phyloP scores from a whole-genome alignment of 768 basidiomycete genomes.

The Zangia roseola region DNA sequence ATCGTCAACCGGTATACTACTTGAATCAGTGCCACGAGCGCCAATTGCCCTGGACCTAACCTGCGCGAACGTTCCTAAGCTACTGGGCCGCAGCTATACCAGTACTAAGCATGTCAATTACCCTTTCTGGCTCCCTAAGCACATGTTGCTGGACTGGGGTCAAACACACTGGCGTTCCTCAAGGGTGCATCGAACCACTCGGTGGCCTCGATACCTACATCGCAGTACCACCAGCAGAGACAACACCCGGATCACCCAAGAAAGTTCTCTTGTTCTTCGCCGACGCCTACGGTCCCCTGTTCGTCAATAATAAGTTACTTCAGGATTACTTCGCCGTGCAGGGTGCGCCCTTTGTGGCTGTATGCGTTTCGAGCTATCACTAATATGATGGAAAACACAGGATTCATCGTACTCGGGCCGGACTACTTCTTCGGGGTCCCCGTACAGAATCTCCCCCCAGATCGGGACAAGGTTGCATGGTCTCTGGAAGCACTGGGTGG shows the following conservation, averaged over 20 bases:
- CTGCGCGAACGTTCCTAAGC: too few species aligned
- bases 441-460: slow-evolving; percentile 37
- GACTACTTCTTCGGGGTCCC: slow-evolving; percentile 63
- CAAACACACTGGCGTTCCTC: slow-evolving; percentile 47
- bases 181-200: slow-evolving; percentile 43
- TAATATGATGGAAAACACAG: slow-evolving; percentile 33
- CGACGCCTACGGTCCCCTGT: slow-evolving; percentile 58
- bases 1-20: too few species aligned
- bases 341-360: slow-evolving; percentile 35
- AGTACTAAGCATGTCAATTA: background rate
- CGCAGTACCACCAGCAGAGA: slow-evolving; percentile 41
- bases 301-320: slow-evolving; percentile 52
- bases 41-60: too few species aligned
- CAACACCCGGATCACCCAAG: slow-evolving; percentile 22
- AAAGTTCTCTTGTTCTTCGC: slow-evolving; percentile 55
- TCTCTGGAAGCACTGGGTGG: slow-evolving; percentile 32
- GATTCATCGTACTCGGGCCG: slow-evolving; percentile 55
- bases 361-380: background rate
- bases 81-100: background rate
- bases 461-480: slow-evolving; percentile 42
- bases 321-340: slow-evolving; percentile 61
- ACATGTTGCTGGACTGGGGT: slow-evolving; percentile 51
- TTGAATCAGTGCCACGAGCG: too few species aligned
- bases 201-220: slow-evolving; percentile 54
- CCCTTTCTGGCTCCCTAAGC: slow-evolving; percentile 41